Percentiles rank a stretch among this genome's conserved stretches.
phyloP scores from a whole-genome alignment of 208 protist genomes.

The Trypanosoma caninum region DNA sequence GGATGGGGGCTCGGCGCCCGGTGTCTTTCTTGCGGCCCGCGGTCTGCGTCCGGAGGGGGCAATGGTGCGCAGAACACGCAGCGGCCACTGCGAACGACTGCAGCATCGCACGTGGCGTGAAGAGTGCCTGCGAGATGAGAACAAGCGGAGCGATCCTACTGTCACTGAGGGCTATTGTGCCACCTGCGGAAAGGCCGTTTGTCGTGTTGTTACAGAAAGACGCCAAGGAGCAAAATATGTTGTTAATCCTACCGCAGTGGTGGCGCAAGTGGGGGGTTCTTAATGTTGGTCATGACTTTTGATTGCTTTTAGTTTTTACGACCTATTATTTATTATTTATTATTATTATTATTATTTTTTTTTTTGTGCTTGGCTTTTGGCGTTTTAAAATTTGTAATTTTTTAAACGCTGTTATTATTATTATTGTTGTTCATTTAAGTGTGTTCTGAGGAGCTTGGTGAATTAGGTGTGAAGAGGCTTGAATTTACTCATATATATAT shows the following conservation, averaged over 20 bases:
- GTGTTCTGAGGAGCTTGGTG: background rate
- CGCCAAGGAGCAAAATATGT: conserved; percentile 24
- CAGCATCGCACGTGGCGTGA: conserved; percentile 44
- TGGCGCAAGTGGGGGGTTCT: background rate
- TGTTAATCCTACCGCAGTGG: conserved; percentile 22
- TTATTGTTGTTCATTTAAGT: background rate
- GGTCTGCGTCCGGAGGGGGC: conserved; percentile 58
- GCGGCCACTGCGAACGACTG: conserved; percentile 7
- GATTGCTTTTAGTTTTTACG: no score
- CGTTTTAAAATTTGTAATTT: no score
- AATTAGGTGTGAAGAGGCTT: no score
- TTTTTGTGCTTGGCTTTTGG: no score
- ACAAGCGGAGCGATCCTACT: conserved; percentile 44
- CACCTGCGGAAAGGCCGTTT: conserved; percentile 40
- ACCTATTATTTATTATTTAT: no score
- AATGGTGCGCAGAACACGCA: conserved; percentile 24
- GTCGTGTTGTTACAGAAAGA: conserved; percentile 37
- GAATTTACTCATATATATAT: background rate
- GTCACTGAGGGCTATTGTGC: conserved; percentile 47
- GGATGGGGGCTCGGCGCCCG: conserved; percentile 8
- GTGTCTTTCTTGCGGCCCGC: conserved; percentile 24
- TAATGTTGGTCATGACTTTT: no score
- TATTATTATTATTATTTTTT: no score
- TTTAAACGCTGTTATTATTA: no score
- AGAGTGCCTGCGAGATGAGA: conserved; percentile 55